Conservation (phyloP, 805 yeast species). For the Wickerhamomyces bovis region DNA sequence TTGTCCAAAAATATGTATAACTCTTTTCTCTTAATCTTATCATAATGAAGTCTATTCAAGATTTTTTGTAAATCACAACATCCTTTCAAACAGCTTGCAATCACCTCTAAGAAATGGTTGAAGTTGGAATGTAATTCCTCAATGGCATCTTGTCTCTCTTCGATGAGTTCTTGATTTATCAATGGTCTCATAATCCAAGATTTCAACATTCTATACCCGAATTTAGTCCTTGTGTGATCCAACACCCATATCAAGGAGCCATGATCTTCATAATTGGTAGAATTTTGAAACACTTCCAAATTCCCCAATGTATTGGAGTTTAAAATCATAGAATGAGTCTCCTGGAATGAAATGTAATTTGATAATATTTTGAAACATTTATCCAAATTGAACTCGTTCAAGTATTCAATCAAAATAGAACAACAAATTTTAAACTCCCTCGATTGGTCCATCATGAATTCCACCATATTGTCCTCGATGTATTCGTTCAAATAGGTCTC, state of each 20-base stretch:
- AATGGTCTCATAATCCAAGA: conserved; percentile 79
- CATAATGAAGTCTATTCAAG: conserved; percentile 54
- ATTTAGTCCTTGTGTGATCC: conserved; percentile 72
- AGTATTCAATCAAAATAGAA: conserved; percentile 43
- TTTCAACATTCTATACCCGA: conserved; percentile 62
- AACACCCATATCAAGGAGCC: conserved; percentile 80
- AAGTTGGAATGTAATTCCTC: conserved; percentile 38
- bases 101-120: conserved; percentile 32
- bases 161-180: conserved; percentile 44
- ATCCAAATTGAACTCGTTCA: conserved; percentile 58
- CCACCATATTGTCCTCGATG: conserved; percentile 18
- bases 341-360: conserved; percentile 47
- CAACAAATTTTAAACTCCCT: conserved; percentile 33
- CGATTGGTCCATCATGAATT: conserved; percentile 21
- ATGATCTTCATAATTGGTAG: conserved; percentile 44
- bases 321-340: conserved; percentile 43
- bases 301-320: conserved; percentile 63
- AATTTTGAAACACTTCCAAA: conserved; percentile 68
- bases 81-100: conserved; percentile 28
- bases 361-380: conserved; percentile 45
- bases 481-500: conserved; percentile 12
- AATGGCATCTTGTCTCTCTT: conserved; percentile 58
- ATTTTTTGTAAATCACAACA: conserved; percentile 55
- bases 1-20: conserved; percentile 45
- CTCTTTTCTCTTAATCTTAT: conserved; percentile 53